Percentiles rank a stretch among this genome's conserved stretches.
Conservation (phyloP, 345 rosid genomes). For the Kernera saxatilis region DNA sequence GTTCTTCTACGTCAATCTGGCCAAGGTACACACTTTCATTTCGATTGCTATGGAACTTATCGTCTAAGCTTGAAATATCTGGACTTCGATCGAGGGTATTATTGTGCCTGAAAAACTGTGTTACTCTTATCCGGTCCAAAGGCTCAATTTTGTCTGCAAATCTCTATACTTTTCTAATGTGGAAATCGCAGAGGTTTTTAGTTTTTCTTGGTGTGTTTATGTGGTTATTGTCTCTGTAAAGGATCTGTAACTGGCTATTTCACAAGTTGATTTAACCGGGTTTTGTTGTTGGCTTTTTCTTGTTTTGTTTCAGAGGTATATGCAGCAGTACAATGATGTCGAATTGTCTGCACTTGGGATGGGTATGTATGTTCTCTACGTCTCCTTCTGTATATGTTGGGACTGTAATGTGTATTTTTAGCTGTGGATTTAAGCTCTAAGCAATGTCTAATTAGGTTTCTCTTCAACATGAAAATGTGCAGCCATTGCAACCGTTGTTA, state of each 20-base stretch:
- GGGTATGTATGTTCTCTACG: slow-evolving; percentile 46
- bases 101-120: neutral
- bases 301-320: slow-evolving; percentile 59
- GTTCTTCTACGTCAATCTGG: slow-evolving; percentile 94
- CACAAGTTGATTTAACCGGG: neutral
- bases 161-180: neutral
- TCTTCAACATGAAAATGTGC: slow-evolving; percentile 22
- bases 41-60: neutral
- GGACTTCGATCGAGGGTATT: neutral
- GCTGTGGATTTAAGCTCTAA: neutral
- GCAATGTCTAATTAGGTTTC: neutral
- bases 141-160: neutral
- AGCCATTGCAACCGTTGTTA: slow-evolving; percentile 86
- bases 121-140: neutral
- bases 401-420: neutral
- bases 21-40: slow-evolving; percentile 41
- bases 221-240: neutral
- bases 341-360: slow-evolving; percentile 89
- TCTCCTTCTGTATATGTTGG: neutral
- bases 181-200: neutral
- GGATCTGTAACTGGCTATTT: neutral
- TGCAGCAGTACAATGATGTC: slow-evolving; percentile 86
- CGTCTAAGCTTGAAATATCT: neutral
- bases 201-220: neutral
- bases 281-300: neutral